These are phyloP conservation scores for Hortaea sp. DNA, from an alignment of 2,329 filamentous ascomycete genomes.

Conservation along the genomic window DNA sequence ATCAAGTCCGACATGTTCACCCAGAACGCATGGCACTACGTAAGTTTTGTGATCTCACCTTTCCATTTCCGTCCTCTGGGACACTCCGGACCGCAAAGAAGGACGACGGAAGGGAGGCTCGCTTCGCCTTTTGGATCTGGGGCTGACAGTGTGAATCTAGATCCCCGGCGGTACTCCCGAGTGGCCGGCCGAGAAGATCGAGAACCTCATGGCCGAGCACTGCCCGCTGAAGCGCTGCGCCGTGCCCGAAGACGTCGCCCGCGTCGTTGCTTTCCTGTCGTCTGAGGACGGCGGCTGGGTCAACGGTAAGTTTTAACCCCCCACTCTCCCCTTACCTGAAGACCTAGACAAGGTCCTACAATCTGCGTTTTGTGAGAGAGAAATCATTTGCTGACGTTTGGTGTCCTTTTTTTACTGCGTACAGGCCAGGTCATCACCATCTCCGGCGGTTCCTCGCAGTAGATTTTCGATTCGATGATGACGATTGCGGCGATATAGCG, in stretches of 20 bases:
- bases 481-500: too few relatives aligned
- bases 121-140: not conserved
- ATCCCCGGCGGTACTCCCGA: constrained; percentile 41
- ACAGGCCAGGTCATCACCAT: constrained; percentile 34
- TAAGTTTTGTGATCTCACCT: too few relatives aligned
- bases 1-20: constrained; percentile 65
- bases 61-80: too few relatives aligned
- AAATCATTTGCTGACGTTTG: constrained; percentile 6
- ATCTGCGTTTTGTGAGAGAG: not conserved
- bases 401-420: not conserved
- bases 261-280: constrained; percentile 30
- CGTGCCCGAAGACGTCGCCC: constrained; percentile 34
- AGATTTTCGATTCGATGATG: constrained; percentile 3
- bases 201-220: constrained; percentile 39
- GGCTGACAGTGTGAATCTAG: not conserved
- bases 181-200: constrained; percentile 40
- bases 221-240: constrained; percentile 41
- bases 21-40: constrained; percentile 22
- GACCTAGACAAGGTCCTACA: not conserved
- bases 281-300: constrained; percentile 31
- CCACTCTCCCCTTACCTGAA: not conserved
- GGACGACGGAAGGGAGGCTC: too few relatives aligned
- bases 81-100: too few relatives aligned
- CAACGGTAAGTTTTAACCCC: constrained; percentile 19
- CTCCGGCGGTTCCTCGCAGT: constrained; percentile 32